Conservation (phyloP, 306 rosid species). For the Vigna reflexopilosa region DNA sequence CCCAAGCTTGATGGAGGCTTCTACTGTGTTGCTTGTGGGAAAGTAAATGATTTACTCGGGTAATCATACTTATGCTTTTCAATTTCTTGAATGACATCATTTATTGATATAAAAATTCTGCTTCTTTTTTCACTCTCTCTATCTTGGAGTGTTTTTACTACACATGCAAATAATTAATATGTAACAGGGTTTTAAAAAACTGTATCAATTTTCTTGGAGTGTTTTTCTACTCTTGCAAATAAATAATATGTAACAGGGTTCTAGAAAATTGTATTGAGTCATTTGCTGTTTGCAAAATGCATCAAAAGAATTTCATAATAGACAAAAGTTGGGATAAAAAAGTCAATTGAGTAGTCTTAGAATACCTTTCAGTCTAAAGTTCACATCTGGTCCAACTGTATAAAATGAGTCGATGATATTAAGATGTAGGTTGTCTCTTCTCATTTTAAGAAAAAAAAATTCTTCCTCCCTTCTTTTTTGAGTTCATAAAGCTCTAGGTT, state of each 20-base stretch:
- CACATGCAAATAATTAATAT: neutral
- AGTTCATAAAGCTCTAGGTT: slow-evolving; percentile 12
- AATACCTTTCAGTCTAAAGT: too few relatives aligned
- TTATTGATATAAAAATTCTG: slow-evolving; percentile 14
- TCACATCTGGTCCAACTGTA: neutral
- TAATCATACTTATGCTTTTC: slow-evolving; percentile 50
- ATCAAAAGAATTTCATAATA: neutral
- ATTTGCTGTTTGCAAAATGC: slow-evolving; percentile 29
- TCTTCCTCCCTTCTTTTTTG: neutral
- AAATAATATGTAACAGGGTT: neutral
- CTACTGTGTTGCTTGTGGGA: slow-evolving; percentile 84
- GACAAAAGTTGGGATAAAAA: neutral
- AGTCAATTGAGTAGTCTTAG: neutral
- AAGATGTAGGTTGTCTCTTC: neutral
- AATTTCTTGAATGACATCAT: slow-evolving; percentile 29
- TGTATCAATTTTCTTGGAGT: neutral
- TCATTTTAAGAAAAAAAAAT: neutral
- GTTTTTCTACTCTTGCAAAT: slow-evolving; percentile 30
- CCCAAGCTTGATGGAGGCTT: slow-evolving; percentile 81
- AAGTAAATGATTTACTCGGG: slow-evolving; percentile 91
- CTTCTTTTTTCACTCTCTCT: slow-evolving; percentile 27
- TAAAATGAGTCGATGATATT: neutral
- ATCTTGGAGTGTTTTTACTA: slow-evolving; percentile 32
- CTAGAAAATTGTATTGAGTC: slow-evolving; percentile 14
- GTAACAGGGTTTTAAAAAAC: neutral